Evolutionary conservation across 371 early-diverging fungal species (phyloP).

Genomic region (Mucor lusitanicus): DNA sequence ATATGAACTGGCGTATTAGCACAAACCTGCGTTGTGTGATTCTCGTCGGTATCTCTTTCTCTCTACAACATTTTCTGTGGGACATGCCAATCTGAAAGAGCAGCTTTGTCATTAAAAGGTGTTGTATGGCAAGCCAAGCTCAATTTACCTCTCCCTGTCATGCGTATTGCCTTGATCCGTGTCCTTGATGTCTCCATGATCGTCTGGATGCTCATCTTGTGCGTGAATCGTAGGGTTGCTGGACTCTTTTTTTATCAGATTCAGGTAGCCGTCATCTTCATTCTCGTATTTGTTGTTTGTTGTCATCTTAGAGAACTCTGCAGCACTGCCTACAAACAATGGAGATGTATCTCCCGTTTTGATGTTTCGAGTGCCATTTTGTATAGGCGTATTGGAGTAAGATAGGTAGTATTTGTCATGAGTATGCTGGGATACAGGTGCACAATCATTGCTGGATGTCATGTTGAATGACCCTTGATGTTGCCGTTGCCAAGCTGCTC

Average conservation of each 20-base stretch:
- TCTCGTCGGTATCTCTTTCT: constrained; percentile 8
- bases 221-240: not conserved
- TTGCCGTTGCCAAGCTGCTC: not conserved
- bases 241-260: not conserved
- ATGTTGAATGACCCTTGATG: not conserved
- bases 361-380: not conserved
- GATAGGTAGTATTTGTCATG: not conserved
- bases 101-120: not conserved
- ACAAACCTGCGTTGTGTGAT: constrained; percentile 22
- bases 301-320: not conserved
- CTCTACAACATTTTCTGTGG: not conserved
- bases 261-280: not conserved
- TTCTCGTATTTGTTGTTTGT: not conserved
- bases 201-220: not conserved
- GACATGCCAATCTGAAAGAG: too few species aligned
- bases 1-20: too few species aligned
- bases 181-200: not conserved
- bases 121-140: not conserved
- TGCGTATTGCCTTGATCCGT: not conserved
- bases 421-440: not conserved
- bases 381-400: not conserved
- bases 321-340: not conserved
- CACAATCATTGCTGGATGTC: not conserved
- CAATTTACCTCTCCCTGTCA: not conserved
- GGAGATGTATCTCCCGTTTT: not conserved